These are phyloP conservation scores for Metschnikowia kunwiensis DNA, from an alignment of 805 yeast species.

Conservation along the genomic window DNA sequence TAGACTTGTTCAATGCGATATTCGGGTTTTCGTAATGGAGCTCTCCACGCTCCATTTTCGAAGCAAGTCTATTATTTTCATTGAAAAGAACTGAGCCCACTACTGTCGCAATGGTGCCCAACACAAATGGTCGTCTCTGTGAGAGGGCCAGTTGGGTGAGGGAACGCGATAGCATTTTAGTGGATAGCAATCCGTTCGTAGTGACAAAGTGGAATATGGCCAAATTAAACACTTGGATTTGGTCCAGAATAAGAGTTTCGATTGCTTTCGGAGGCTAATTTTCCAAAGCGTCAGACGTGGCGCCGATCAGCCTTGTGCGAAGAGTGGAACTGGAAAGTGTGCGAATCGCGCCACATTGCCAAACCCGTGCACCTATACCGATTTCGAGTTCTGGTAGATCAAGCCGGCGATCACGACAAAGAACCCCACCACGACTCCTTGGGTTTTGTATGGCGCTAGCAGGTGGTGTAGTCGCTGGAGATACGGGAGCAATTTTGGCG, in stretches of 20 bases:
- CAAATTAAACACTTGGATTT: too few species aligned
- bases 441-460: slow-evolving; percentile 12
- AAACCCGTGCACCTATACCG: slow-evolving; percentile 5
- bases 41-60: slow-evolving; percentile 54
- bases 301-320: too few species aligned
- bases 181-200: too few species aligned
- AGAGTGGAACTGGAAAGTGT: too few species aligned
- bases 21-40: slow-evolving; percentile 38
- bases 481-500: too few species aligned
- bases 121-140: slow-evolving; percentile 14
- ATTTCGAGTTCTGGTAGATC: slow-evolving; percentile 12
- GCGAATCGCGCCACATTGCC: too few species aligned
- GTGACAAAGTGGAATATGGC: too few species aligned
- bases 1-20: slow-evolving; percentile 27
- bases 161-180: slow-evolving; percentile 12
- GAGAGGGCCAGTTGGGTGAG: slow-evolving; percentile 2
- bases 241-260: too few species aligned
- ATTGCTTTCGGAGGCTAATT: too few species aligned
- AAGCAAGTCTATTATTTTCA: slow-evolving; percentile 53
- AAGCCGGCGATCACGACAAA: slow-evolving; percentile 17
- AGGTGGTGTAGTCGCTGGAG: slow-evolving; percentile 7
- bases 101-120: slow-evolving; percentile 15
- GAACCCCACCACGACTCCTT: slow-evolving; percentile 14
- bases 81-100: slow-evolving; percentile 34
- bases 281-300: too few species aligned